Evolutionary conservation across 148 eudicot species (phyloP).

Genomic region (Fagopyrum tataricum): DNA sequence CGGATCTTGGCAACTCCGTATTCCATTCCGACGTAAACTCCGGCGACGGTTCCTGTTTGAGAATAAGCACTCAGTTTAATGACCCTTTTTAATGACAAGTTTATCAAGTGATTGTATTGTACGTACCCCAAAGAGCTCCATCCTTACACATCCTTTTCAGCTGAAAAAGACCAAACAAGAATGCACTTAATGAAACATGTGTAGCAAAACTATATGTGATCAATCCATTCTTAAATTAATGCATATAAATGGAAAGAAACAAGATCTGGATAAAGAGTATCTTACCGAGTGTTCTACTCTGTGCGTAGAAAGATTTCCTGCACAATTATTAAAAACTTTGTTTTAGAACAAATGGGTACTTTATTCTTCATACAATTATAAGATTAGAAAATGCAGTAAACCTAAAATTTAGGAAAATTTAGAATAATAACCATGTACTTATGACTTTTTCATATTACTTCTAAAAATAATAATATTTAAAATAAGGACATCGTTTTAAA

Average conservation of each 20-base stretch:
- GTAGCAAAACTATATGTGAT: neutral
- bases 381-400: too few species aligned
- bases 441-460: too few species aligned
- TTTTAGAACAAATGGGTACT: neutral
- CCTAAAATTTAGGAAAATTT: too few species aligned
- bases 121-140: slow-evolving; percentile 15
- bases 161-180: neutral
- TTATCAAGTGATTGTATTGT: neutral
- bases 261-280: neutral
- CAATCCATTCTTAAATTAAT: neutral
- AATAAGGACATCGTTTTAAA: too few species aligned
- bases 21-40: slow-evolving; percentile 13
- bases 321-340: neutral
- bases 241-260: neutral
- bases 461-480: too few species aligned
- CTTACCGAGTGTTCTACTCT: slow-evolving; percentile 5
- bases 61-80: neutral
- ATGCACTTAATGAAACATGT: neutral
- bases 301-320: neutral
- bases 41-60: slow-evolving; percentile 7
- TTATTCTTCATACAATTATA: neutral
- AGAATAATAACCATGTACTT: too few species aligned
- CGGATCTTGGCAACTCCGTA: neutral
- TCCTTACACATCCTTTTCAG: slow-evolving; percentile 15
- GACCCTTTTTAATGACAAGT: neutral